Percentiles rank a stretch among this genome's conserved stretches.
phyloP scores from a whole-genome alignment of 2,329 filamentous ascomycete genomes.

The Pseudonectria foliicola region DNA sequence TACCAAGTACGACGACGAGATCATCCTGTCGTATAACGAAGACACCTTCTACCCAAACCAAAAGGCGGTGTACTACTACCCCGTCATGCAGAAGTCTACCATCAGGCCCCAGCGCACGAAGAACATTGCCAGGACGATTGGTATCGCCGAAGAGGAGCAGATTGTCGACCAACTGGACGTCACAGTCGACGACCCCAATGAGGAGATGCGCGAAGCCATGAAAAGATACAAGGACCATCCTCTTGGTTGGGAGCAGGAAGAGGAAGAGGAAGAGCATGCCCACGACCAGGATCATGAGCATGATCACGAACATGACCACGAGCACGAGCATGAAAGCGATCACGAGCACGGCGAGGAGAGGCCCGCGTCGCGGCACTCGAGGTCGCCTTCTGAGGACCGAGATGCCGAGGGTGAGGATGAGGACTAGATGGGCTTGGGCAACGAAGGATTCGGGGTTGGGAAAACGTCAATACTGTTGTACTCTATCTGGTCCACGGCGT shows the following conservation, averaged over 20 bases:
- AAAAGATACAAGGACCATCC: conserved; percentile 46
- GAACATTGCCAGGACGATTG: conserved; percentile 51
- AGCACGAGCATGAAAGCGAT: conserved; percentile 9
- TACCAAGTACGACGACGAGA: conserved; percentile 57
- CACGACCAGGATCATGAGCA: conserved; percentile 23
- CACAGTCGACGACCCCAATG: conserved; percentile 47
- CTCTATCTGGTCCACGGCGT: too few species aligned
- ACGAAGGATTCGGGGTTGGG: too few species aligned
- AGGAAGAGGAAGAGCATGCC: conserved; percentile 25
- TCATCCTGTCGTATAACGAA: conserved; percentile 52
- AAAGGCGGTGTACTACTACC: conserved; percentile 61
- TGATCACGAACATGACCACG: conserved; percentile 20
- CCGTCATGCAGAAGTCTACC: conserved; percentile 56
- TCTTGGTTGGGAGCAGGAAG: conserved; percentile 39
- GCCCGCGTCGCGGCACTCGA: conserved; percentile 16
- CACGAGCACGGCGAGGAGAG: conserved; percentile 1
- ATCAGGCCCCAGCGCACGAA: conserved; percentile 57
- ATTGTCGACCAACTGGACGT: conserved; percentile 51
- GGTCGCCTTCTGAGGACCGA: conserved; percentile 26
- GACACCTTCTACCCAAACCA: conserved; percentile 42
- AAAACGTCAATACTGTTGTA: too few species aligned
- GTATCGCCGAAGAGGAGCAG: conserved; percentile 39
- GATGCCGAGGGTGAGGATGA: conserved; percentile 44
- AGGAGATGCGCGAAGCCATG: conserved; percentile 46
- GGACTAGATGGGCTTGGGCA: conserved; percentile 11